Evolutionary conservation across 805 yeast genomes (phyloP).

Genomic region (Yarrowia sp.): DNA sequence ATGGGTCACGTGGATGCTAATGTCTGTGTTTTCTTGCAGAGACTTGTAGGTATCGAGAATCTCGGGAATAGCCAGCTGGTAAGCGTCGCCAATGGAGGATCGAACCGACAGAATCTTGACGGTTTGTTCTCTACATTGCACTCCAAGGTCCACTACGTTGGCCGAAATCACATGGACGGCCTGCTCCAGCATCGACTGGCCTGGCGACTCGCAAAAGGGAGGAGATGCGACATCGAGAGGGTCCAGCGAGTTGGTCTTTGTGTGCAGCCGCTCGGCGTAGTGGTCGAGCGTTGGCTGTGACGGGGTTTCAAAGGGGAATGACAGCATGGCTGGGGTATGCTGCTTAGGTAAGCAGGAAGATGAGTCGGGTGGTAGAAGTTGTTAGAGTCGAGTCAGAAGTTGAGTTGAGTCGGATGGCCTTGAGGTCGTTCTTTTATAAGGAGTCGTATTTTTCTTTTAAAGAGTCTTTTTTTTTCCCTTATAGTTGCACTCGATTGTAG

Average conservation of each 20-base stretch:
- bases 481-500: too few species aligned
- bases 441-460: too few species aligned
- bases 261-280: slow-evolving; percentile 31
- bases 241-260: slow-evolving; percentile 27
- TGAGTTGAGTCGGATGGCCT: neutral
- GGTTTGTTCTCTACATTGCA: slow-evolving; percentile 30
- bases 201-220: slow-evolving; percentile 14
- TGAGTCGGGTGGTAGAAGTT: too few species aligned
- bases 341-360: neutral
- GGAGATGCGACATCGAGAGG: slow-evolving; percentile 17
- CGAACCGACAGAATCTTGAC: slow-evolving; percentile 41
- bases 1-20: slow-evolving; percentile 42
- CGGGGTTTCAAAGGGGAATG: slow-evolving; percentile 30
- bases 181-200: slow-evolving; percentile 18
- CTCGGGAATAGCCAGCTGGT: slow-evolving; percentile 40
- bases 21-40: neutral
- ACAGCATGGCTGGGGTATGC: neutral
- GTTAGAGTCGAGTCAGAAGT: too few species aligned
- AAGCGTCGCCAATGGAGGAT: slow-evolving; percentile 41
- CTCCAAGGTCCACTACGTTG: slow-evolving; percentile 6
- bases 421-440: too few species aligned
- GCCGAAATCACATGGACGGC: slow-evolving; percentile 23
- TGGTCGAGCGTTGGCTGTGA: slow-evolving; percentile 28
- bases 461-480: too few species aligned
- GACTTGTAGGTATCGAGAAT: slow-evolving; percentile 38